Percentiles rank a stretch among this genome's conserved stretches.
Conservation (phyloP, 2,329 filamentous ascomycete genomes). For the Falciphora oryzae region DNA sequence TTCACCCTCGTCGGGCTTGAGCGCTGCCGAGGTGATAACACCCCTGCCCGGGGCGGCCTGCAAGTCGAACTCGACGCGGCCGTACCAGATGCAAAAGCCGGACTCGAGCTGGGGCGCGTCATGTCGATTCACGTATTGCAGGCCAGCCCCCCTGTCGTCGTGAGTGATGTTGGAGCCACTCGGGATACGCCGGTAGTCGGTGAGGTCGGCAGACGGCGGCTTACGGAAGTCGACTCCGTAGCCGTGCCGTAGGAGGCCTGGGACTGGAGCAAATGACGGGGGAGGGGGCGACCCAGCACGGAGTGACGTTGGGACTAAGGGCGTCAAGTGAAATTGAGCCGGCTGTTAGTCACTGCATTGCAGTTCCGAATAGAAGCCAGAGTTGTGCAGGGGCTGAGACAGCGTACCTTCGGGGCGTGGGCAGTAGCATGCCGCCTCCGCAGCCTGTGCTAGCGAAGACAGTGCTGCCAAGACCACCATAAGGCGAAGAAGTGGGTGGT, state of each 20-base stretch:
- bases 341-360: no score
- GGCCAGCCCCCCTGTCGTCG: not conserved
- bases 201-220: slow-evolving; percentile 8
- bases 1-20: slow-evolving; percentile 45
- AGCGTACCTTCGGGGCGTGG: no score
- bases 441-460: no score
- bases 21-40: slow-evolving; percentile 42
- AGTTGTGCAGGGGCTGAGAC: no score
- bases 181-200: slow-evolving; percentile 2
- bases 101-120: slow-evolving; percentile 40
- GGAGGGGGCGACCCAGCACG: no score
- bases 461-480: no score
- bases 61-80: slow-evolving; percentile 40
- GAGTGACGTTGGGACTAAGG: no score
- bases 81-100: slow-evolving; percentile 48
- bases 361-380: no score
- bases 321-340: no score
- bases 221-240: slow-evolving; percentile 14
- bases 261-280: not conserved
- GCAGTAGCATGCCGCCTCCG: no score
- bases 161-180: slow-evolving; percentile 1
- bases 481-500: no score
- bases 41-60: slow-evolving; percentile 41
- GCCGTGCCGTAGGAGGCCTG: not conserved
- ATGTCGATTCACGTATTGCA: slow-evolving; percentile 7